Evolutionary conservation across 805 yeast species (phyloP).

Genomic region (Candida michaelii): DNA sequence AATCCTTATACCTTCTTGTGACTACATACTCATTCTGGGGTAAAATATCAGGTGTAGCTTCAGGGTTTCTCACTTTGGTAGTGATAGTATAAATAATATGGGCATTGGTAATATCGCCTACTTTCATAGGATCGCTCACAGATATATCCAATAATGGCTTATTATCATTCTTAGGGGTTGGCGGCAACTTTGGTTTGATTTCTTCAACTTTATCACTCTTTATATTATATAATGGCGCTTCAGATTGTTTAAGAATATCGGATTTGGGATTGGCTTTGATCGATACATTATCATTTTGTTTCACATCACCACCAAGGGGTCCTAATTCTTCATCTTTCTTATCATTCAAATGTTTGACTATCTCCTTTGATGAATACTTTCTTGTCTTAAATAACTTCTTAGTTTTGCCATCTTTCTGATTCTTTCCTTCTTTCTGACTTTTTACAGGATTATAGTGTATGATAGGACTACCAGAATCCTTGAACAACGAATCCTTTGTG

Average conservation of each 20-base stretch:
- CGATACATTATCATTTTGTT: conserved; percentile 19
- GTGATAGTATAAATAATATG: conserved; percentile 85
- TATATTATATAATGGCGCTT: conserved; percentile 56
- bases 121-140: conserved; percentile 88
- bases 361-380: conserved; percentile 27
- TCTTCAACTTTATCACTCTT: conserved; percentile 6
- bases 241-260: conserved; percentile 44
- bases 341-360: conserved; percentile 28
- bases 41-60: conserved; percentile 25
- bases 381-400: conserved; percentile 29
- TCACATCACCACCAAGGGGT: conserved; percentile 24
- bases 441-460: conserved; percentile 1
- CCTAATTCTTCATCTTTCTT: conserved; percentile 17
- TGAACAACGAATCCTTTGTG: conserved; percentile 30
- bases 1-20: conserved; percentile 85
- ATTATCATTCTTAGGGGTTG: conserved; percentile 9
- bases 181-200: conserved; percentile 2
- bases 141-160: conserved; percentile 53
- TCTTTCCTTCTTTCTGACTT: conserved; percentile 5
- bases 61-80: conserved; percentile 51
- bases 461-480: conserved; percentile 21
- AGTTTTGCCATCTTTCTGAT: conserved; percentile 13
- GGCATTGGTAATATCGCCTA: conserved; percentile 85
- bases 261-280: conserved; percentile 23
- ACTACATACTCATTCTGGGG: conserved; percentile 36